Evolutionary conservation across 768 basidiomycete genomes (phyloP), one percentile per base, ranked within the genome.

Genomic region (Inosperma sp.): DNA sequence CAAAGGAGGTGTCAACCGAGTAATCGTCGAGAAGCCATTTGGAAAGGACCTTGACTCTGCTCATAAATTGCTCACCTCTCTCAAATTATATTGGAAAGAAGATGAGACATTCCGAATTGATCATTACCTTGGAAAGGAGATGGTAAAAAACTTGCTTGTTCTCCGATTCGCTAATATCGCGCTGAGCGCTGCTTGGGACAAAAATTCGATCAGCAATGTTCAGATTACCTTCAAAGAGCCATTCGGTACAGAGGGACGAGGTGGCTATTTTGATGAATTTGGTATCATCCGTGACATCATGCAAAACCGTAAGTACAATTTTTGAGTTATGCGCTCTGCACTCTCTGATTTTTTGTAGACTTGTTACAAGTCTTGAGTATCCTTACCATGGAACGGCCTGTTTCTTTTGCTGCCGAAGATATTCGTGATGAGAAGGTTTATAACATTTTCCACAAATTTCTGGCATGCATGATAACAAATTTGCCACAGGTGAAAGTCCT

Each of bases 231-330:
- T 98, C 82, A 98, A 98, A 75, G 96, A 98, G 70, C 93, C 94
- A 2, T 97, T 98, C 65, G 95, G 95, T 16, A 99, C 95, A 41
- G 96, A 99, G 66, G 95, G 95, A n/a, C 89, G 95, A 58, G 95
- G 95, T n/a, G 95, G 96, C 14, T 99, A 99, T 79, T 99, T 99
- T 73, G 95, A 99, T 68, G 94, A 98, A 71, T 99, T 97, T 70
- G 96, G 96, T 49, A 98, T 99, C 68, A 94, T 99, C 68, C 87
- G 95, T 64, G 95, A 99, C 69, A 78, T 99, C 52, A 75, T 94
- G 65, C 95, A 99, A 75, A 99, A 99, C 72, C 95, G 95, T 96
- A 68, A 71, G 94, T 80, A 26, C 27, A 49, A 39, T 40, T 42
- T 27, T 34, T 42, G 39, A 21, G 53, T 31, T 51, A 53, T 54